Evolutionary conservation across 306 rosid species (phyloP).

Genomic region (Psophocarpus tetragonolobus): DNA sequence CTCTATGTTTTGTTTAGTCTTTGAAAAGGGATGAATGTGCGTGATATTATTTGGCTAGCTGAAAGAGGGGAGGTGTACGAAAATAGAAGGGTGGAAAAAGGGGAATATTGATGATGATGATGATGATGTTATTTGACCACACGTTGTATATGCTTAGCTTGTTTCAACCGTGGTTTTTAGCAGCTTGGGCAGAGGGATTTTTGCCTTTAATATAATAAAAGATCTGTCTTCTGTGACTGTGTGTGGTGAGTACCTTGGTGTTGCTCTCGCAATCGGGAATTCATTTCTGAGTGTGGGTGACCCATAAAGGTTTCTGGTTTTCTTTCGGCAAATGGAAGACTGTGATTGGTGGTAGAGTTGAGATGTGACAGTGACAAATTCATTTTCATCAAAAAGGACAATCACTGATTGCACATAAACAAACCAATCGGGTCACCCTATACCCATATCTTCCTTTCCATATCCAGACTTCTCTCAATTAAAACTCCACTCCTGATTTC

Average conservation of each 20-base stretch:
- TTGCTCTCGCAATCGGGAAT: background rate
- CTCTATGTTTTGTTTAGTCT: background rate
- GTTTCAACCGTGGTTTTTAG: background rate
- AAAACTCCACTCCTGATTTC: background rate
- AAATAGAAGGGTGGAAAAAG: constrained; percentile 3
- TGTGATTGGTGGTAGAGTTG: constrained; percentile 38
- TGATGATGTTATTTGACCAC: constrained; percentile 12
- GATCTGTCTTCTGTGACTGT: background rate
- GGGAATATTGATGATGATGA: background rate
- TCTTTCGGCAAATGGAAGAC: constrained; percentile 27
- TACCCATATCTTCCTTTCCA: background rate
- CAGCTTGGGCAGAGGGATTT: constrained; percentile 3
- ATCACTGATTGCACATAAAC: background rate
- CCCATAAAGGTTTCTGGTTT: background rate
- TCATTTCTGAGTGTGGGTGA: background rate
- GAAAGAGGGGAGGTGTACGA: background rate
- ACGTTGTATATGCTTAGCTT: background rate
- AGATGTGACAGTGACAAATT: constrained; percentile 30
- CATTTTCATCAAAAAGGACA: background rate
- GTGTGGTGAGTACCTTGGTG: background rate
- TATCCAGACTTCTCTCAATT: background rate
- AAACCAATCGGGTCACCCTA: background rate
- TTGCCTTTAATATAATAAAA: constrained; percentile 11
- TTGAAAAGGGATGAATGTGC: background rate
- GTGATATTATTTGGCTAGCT: no score